Base-by-base conservation (phyloP, 2,329 filamentous ascomycete species). In the Xylaria sp. region DNA sequence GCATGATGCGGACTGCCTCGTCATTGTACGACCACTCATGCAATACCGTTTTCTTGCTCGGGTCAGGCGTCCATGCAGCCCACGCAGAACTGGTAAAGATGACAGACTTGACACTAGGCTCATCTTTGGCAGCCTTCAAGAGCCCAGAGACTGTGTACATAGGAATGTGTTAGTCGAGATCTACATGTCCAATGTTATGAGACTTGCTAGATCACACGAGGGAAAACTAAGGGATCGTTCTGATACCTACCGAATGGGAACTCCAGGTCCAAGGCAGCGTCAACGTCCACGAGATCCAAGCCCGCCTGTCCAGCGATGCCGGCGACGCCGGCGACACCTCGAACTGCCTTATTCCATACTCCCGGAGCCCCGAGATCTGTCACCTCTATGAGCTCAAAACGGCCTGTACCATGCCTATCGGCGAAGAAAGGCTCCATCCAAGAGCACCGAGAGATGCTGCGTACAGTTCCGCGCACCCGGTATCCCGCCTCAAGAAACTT, bases 381-480 rank as follows among this genome's bases (percentile, higher is more conserved):
- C 2, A 79, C 69, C 45, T 78, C 71, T 20, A 74, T 25, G 5
- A 78, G 67, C 45, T 75, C 70, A 31, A 79, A 74, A 3, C 68
- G 72, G 15, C 39, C 68, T 10, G 64, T 50, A 1, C 76, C 74
- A 56, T 78, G 69, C 3, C 75, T 72, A 3, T 69, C 36, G 15
- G 68, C 38, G 68, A 76, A 79, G 39, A 73, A 61, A 2, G 70
- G 63, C 45, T 60, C 55, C 69, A 73, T 66, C 77, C 79, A 81
- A 0, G 73, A 60, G 33, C 71, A 74, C 66, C 79, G 82, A 2
- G 73, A 68, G 0, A 66, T 31, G 51, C 76, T 70, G 0, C 83
- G 81, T 15, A 80, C 79, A 1, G 81, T 82, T 0, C 82, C 83
- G 20, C 81, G 80, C 17, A 84, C 82, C 1, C 73, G 75, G 69